Conservation (phyloP, 2,329 filamentous ascomycete species). For the Daldinia sp. region DNA sequence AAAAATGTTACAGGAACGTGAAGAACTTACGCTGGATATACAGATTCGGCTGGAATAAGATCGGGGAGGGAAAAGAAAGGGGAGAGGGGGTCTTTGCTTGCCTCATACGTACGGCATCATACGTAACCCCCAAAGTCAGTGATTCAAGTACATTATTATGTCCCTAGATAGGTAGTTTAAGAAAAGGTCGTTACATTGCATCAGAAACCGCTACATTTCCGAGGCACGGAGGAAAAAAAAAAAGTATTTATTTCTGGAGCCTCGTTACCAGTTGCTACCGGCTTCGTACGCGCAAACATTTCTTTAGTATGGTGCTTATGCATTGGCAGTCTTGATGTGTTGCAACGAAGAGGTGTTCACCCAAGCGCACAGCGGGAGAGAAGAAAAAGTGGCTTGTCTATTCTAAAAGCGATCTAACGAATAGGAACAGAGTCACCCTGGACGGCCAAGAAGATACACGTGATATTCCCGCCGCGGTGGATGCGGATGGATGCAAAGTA, state of each 20-base stretch:
- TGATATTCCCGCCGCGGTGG: slow-evolving; percentile 42
- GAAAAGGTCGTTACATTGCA: slow-evolving; percentile 27
- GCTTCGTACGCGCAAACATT: slow-evolving; percentile 7
- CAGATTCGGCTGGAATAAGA: neutral
- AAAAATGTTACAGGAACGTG: neutral
- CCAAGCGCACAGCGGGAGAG: slow-evolving; percentile 9
- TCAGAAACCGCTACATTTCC: slow-evolving; percentile 17
- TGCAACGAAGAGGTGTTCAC: slow-evolving; percentile 24
- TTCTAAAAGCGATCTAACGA: slow-evolving; percentile 27
- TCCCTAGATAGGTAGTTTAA: slow-evolving; percentile 33
- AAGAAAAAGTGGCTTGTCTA: slow-evolving; percentile 16
- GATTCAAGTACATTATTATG: neutral
- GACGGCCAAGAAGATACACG: slow-evolving; percentile 39
- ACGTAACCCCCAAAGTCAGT: slow-evolving; percentile 28
- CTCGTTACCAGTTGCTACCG: slow-evolving; percentile 2
- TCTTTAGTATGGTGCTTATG: slow-evolving; percentile 2
- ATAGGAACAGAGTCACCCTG: slow-evolving; percentile 29
- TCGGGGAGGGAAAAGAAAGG: slow-evolving; percentile 1
- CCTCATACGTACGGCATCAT: slow-evolving; percentile 16
- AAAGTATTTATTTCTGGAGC: neutral
- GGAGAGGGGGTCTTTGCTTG: neutral
- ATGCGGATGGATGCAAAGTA: slow-evolving; percentile 12
- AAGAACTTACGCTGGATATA: neutral
- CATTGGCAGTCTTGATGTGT: slow-evolving; percentile 24
- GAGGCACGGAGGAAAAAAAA: slow-evolving; percentile 18